Conservation (phyloP, 2,329 filamentous ascomycete species). For the Chrysoporthe deuterocubensis region DNA sequence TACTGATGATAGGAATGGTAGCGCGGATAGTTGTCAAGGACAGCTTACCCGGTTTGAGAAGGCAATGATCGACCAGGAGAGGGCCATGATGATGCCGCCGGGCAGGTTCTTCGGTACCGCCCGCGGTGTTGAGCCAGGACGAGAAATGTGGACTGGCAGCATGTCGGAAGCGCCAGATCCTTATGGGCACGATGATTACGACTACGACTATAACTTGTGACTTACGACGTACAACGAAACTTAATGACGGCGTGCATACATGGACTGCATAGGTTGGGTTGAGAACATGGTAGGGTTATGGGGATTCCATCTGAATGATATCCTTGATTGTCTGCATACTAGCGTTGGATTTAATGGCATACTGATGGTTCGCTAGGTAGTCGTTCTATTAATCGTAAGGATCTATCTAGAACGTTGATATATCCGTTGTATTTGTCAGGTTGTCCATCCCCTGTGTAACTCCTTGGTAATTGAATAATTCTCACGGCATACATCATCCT, state of each 20-base stretch:
- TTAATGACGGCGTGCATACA: background rate
- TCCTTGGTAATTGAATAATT: too few relatives aligned
- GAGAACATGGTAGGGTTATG: background rate
- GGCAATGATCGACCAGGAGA: conserved; percentile 11
- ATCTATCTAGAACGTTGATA: background rate
- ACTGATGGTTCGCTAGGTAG: background rate
- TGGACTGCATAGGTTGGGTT: background rate
- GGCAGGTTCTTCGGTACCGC: background rate
- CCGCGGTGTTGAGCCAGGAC: background rate
- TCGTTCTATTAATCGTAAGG: background rate
- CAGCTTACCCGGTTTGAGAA: conserved; percentile 19
- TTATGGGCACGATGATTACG: background rate
- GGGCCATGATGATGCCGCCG: background rate
- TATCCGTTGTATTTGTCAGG: background rate
- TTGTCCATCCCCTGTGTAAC: too few relatives aligned
- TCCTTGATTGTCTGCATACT: background rate
- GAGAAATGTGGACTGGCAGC: conserved; percentile 19
- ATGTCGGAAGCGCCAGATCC: conserved; percentile 12
- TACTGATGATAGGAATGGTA: background rate
- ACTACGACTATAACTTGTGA: background rate
- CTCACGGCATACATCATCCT: too few relatives aligned
- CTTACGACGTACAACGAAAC: too few relatives aligned
- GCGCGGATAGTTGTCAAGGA: background rate
- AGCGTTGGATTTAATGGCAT: background rate
- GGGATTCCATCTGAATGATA: background rate